These are phyloP conservation scores for Coemansia sp. DNA, from an alignment of 192 early-diverging fungal species.

Conservation along the genomic window DNA sequence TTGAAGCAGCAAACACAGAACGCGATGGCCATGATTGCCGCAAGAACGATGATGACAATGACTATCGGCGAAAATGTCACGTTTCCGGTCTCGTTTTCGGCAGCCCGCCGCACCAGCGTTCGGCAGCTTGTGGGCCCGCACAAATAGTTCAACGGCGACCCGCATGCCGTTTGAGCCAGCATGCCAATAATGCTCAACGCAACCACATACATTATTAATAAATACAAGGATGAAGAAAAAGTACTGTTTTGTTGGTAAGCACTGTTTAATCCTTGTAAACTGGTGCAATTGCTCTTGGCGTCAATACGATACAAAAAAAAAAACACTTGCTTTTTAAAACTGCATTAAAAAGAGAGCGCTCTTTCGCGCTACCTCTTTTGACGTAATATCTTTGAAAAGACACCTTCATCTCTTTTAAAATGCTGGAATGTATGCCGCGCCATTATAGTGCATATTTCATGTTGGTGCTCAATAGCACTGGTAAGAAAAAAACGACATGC, in stretches of 20 bases:
- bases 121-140: not conserved
- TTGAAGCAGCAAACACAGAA: not conserved
- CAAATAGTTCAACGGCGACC: not conserved
- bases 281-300: no score
- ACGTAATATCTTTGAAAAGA: no score
- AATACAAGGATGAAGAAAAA: no score
- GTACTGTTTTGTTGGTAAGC: no score
- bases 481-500: not conserved
- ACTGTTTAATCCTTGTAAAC: no score
- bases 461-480: conserved; percentile 2
- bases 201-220: no score
- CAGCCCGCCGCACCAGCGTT: not conserved
- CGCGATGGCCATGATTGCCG: not conserved
- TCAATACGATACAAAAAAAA: no score
- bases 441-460: conserved; percentile 4
- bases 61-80: not conserved
- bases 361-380: no score
- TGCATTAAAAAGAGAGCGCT: no score
- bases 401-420: not conserved
- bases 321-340: no score
- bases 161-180: not conserved
- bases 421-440: not conserved
- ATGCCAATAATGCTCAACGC: not conserved
- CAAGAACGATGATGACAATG: conserved; percentile 3
- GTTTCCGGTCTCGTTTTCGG: not conserved